Evolutionary conservation across 169 alveolate genomes (phyloP), one percentile per base, ranked within the genome.

Genomic region (Plasmodium vinckei): DNA sequence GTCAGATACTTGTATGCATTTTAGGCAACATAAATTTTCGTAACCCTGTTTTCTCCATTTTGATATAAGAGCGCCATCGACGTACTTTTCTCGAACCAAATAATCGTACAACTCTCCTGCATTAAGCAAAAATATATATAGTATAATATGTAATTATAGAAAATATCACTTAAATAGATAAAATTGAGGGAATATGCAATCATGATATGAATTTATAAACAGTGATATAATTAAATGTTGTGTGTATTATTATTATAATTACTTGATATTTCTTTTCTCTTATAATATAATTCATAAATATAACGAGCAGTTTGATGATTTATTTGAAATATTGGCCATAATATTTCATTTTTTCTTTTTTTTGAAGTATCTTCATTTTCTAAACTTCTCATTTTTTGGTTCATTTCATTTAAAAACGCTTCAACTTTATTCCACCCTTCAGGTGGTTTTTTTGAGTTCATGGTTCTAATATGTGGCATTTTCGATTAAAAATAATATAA

Each of bases 21-120:
- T 93, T 33, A 94, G 61, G 90, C 99, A 99, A 92, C 99, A 99
- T 64, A 99, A 95, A 84, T 95, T 96, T 79, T 98, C 99, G 94
- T 94, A 99, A 7, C 99, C 99, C 73, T 95, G 97, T 93, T 99
- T 99, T 88, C 98, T 97, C 99, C 99, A 99, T 95, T 99, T 99
- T 25, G 99, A 99, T 27, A 99, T 98, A 73, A 99, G 95, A 47
- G 95, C 93, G 27, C 98, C 98, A 91, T 99, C 99, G 0, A 98
- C 99, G 72, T 95, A 98, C 64, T 98, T 97, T 89, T 99, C 99
- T 33, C 96, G 93, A 49, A 98, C 90, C 87, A 99, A 98, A 92
- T 96, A 98, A 87, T 99, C 99, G 93, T 98, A 99, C 46, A 99
- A 95, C 46, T 99, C 99, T 87, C 98, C 96, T 87, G 73, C 39